Evolutionary conservation across 192 early-diverging fungal species (phyloP), one percentile per base, ranked within the genome.

Genomic region (Gamsiella multidivaricata): DNA sequence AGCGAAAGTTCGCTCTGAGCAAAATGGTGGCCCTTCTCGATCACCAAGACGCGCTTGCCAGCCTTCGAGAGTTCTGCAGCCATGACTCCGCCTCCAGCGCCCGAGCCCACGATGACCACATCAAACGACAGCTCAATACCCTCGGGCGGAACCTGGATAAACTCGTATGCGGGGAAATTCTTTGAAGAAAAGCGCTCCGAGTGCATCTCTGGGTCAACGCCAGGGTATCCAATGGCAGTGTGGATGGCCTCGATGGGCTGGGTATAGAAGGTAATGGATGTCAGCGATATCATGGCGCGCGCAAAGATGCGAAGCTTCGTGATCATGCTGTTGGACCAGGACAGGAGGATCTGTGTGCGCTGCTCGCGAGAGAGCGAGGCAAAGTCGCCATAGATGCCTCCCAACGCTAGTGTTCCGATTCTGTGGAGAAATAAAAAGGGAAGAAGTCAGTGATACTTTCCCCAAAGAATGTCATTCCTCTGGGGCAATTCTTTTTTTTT

Each of bases 11-110:
- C 88, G 11, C 67, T 54, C 29, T 83, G 87, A 42, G 85, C 82
- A 36, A 79, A 62, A 74, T 91, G 89, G 9, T 79, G 65, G 9
- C 86, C 91, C 73, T 93, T 94, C 72, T 94, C 93, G 18, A 93
- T 61, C 5, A 94, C 87, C 17, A 94, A 41, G 7, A 94, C 91
- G 1, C 68, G 80, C 67, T 91, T 83, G 2, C 92, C 93, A 20
- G 84, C 83, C 60, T 82, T 74, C 0, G 92, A 75, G 9, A 94
- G 85, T 49, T 89, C 84, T 6, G 84, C 87, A 4, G 93, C 93
- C 46, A 83, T 67, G 3, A 91, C 87, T 47, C 89, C 87, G 36
- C 91, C 87, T 36, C 92, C 92, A 32, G 87, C 86, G 17, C 92
- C 92, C 18, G 84, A 86, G 0, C 91, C 91, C 55, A 92, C 72